phyloP scores from a whole-genome alignment of 345 rosid species.

The Aquilaria sinensis region DNA sequence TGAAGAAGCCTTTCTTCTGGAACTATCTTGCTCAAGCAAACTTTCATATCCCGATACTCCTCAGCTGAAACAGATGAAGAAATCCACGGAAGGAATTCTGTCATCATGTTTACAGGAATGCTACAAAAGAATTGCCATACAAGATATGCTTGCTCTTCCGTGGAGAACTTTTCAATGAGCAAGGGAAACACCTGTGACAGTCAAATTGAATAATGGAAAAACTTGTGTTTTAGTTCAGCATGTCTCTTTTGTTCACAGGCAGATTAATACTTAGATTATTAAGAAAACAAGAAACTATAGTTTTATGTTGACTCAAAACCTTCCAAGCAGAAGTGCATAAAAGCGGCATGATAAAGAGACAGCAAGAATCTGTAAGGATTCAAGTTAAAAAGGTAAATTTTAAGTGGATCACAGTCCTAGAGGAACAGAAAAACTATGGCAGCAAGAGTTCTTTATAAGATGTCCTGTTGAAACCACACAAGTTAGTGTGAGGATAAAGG shows the following conservation, averaged over 20 bases:
- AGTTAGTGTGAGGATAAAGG: too few species aligned
- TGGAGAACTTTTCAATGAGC: conserved; percentile 52
- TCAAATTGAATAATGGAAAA: conserved; percentile 9
- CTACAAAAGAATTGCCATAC: conserved; percentile 72
- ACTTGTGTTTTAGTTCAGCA: conserved; percentile 5
- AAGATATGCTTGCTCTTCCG: conserved; percentile 57
- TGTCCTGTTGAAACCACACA: too few species aligned
- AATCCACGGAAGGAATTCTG: conserved; percentile 61
- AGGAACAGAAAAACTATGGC: too few species aligned
- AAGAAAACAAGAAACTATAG: too few species aligned
- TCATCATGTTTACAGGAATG: conserved; percentile 59
- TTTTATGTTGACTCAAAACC: too few species aligned
- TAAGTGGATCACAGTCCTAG: too few species aligned
- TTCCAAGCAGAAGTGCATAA: too few species aligned
- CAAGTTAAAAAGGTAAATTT: too few species aligned
- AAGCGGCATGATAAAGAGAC: too few species aligned
- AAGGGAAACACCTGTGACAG: conserved; percentile 55
- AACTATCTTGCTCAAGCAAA: conserved; percentile 46
- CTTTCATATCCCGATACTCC: conserved; percentile 41
- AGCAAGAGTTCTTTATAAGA: too few species aligned
- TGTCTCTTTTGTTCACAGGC: neutral
- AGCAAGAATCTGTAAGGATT: too few species aligned
- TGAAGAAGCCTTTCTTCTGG: conserved; percentile 64
- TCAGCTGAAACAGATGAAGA: conserved; percentile 46
- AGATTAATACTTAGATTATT: too few species aligned